A percentile compares a stretch with the other conserved stretches of the same genome.
Evolutionary conservation across 306 rosid genomes (phyloP).

Genomic region (Pyrus bretschneideri): DNA sequence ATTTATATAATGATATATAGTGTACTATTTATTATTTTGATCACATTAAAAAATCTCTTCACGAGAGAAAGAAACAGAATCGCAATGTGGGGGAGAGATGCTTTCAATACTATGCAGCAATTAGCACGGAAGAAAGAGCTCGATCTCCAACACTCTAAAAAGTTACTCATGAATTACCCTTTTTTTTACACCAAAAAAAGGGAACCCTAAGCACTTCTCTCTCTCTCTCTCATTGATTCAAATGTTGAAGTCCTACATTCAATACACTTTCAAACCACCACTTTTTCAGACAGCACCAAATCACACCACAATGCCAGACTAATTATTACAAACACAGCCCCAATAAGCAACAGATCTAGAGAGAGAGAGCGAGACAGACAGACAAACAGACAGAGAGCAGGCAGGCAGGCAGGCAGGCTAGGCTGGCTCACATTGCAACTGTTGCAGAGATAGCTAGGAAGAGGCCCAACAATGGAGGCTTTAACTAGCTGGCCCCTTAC

Average conservation of each 20-base stretch:
- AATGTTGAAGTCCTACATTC: conserved; percentile 53
- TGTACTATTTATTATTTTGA: fast-evolving
- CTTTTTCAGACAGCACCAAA: conserved; percentile 77
- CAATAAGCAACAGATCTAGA: not conserved
- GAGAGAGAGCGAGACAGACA: conserved; percentile 2
- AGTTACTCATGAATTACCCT: conserved; percentile 3
- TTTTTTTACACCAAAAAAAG: conserved; percentile 4
- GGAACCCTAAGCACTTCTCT: conserved; percentile 25
- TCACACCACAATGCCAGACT: conserved; percentile 43
- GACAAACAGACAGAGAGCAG: not conserved
- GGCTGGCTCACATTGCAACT: not conserved
- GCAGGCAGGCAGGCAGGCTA: conserved; percentile 1
- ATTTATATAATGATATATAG: fast-evolving
- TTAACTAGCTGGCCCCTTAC: conserved; percentile 6
- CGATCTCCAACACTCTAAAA: conserved; percentile 43
- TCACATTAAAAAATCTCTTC: no score
- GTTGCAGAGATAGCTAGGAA: conserved; percentile 42
- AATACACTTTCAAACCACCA: conserved; percentile 57
- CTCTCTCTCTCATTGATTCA: conserved; percentile 24
- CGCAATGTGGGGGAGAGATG: conserved; percentile 23
- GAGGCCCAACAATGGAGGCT: conserved; percentile 33
- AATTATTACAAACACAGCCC: conserved; percentile 41
- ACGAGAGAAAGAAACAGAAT: conserved; percentile 8
- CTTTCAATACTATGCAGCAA: conserved; percentile 16
- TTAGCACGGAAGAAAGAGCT: conserved; percentile 33